These are phyloP conservation scores for grape (Vitis vinifera) DNA, from an alignment of 164 flowering plant species.

Conservation along the genomic window ASM3070453v1 NC_081815.1:1584001-1584500, in stretches of 20 bases:
- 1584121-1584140: no score
- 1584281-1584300: neutral
- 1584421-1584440: neutral
- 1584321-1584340: slow-evolving; percentile 32
- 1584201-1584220: neutral
- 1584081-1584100: no score
- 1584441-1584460: neutral
- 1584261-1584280: neutral
- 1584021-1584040: neutral
- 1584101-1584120: no score
- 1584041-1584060: no score
- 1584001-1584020: neutral
- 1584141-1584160: neutral
- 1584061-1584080: no score
- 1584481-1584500: slow-evolving; percentile 65
- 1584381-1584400: slow-evolving; percentile 75
- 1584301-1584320: neutral
- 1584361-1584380: slow-evolving; percentile 50
- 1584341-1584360: slow-evolving; percentile 52
- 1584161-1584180: neutral
- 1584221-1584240: neutral
- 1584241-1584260: no score
- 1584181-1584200: neutral
- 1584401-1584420: slow-evolving; percentile 39
- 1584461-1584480: slow-evolving; percentile 4